phyloP scores from a whole-genome alignment of 306 rosid species.

The Oemleria cerasiformis region DNA sequence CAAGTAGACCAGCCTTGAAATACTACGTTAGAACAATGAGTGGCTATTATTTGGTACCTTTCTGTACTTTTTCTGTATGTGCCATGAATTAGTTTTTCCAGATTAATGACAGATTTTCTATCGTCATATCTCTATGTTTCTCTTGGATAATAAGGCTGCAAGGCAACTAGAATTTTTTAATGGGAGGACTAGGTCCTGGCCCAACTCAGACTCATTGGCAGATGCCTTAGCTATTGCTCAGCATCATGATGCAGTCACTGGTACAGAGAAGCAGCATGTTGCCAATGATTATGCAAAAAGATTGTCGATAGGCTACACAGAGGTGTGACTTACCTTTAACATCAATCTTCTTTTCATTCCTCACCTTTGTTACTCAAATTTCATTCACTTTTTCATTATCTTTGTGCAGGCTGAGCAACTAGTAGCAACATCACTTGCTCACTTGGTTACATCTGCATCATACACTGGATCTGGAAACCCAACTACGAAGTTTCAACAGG shows the following conservation, averaged over 20 bases:
- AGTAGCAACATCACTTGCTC: conserved; percentile 46
- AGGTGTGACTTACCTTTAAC: conserved; percentile 29
- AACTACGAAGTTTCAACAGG: conserved; percentile 46
- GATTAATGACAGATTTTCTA: background rate
- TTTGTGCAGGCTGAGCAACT: conserved; percentile 43
- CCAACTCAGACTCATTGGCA: conserved; percentile 77
- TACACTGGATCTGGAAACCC: conserved; percentile 36
- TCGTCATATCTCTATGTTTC: background rate
- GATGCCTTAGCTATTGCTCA: conserved; percentile 94
- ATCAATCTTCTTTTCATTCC: background rate
- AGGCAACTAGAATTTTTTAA: conserved; percentile 82
- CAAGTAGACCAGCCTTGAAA: conserved; percentile 88
- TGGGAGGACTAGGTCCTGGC: conserved; percentile 63
- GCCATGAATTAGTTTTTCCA: background rate
- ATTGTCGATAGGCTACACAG: conserved; percentile 46
- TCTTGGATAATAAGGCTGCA: conserved; percentile 64
- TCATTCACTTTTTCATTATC: conserved; percentile 14
- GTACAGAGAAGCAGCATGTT: conserved; percentile 91
- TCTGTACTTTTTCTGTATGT: conserved; percentile 9
- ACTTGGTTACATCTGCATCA: conserved; percentile 34
- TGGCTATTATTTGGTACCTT: conserved; percentile 85
- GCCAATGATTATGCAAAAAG: conserved; percentile 97
- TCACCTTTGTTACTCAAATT: conserved; percentile 4
- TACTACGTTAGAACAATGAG: conserved; percentile 76
- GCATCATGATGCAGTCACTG: conserved; percentile 91